Base-by-base conservation (phyloP, 2,329 filamentous ascomycete genomes). In the Cordyceps fumosorosea region DNA sequence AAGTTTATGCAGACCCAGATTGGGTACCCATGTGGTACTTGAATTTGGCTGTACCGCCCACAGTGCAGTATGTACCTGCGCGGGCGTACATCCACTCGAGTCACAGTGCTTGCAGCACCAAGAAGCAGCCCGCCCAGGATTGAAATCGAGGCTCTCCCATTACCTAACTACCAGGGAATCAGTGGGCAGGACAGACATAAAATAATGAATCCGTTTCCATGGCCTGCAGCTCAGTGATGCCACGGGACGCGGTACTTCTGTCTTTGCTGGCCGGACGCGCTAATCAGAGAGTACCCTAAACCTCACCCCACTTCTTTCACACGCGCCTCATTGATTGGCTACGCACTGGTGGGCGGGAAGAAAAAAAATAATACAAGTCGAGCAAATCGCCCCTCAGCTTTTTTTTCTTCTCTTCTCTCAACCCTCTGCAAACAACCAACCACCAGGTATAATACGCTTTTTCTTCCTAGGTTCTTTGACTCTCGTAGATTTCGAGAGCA, bases 401-500 rank as follows among this genome's bases (percentile, higher is more conserved):
- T 75, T 72, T 70, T 68, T 68, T 67, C 70, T 66, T 63, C 63
- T 66, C 63, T 63, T 57, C 56, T 62, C 62, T 60, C 51, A 69
- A 68, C 67, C 67, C 70, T 67, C 70, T 68, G 69, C 64, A 67
- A 69, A 64, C 69, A 67, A 66, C 50, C 69, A 70, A 67, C 66
- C 63, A 66, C 64, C 65, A 65, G 64, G 73, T 67, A 71, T 66
- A 68, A 67, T 68, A 70, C 68, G 63, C 65, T 64, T 66, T n/a
- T 66, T 59, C 80, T 67, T 65, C 76, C 71, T 80, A 78, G 74
- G 72, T 75, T 73, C 67, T 68, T 68, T 72, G 67, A 71, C 76
- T 78, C 76, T 77, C 75, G 74, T 73, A 65, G 68, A 67, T 68
- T 65, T 74, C 74, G 81, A 76, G 81, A 80, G 76, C 70, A 60